Evolutionary conservation across 2,329 filamentous ascomycete genomes (phyloP).

Genomic region (Talaromyces pinophilus): DNA sequence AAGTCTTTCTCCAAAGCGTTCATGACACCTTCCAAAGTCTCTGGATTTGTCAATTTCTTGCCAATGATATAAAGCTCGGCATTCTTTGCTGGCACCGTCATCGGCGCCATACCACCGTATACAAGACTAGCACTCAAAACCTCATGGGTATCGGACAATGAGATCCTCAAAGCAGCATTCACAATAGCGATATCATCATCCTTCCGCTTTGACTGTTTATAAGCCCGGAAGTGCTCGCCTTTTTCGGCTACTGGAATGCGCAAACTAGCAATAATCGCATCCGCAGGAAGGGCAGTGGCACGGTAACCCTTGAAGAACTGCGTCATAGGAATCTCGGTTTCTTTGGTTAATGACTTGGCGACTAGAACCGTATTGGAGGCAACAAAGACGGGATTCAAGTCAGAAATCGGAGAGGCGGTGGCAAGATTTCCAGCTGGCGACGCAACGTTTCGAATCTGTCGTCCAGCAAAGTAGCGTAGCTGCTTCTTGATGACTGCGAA

Average conservation of each 20-base stretch:
- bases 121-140: constrained; percentile 78
- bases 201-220: constrained; percentile 96
- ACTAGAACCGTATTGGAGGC: constrained; percentile 80
- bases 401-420: constrained; percentile 93
- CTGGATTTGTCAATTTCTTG: constrained; percentile 75
- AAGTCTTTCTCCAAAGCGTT: constrained; percentile 87
- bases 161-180: constrained; percentile 78
- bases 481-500: constrained; percentile 93
- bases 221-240: constrained; percentile 82
- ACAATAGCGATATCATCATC: constrained; percentile 99
- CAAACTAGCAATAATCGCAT: constrained; percentile 83
- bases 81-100: constrained; percentile 81
- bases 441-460: constrained; percentile 96
- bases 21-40: constrained; percentile 88
- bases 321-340: constrained; percentile 85
- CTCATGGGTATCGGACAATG: constrained; percentile 65
- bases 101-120: constrained; percentile 93
- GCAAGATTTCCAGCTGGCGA: constrained; percentile 92
- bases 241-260: constrained; percentile 77
- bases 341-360: constrained; percentile 71
- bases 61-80: constrained; percentile 73
- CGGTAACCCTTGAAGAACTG: constrained; percentile 93
- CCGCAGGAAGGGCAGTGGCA: constrained; percentile 73
- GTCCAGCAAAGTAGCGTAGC: constrained; percentile 88
- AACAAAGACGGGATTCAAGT: constrained; percentile 91